Evolutionary conservation across 345 rosid genomes (phyloP), one percentile per base, ranked within the genome.

Genomic region (Brassica nigra): DNA sequence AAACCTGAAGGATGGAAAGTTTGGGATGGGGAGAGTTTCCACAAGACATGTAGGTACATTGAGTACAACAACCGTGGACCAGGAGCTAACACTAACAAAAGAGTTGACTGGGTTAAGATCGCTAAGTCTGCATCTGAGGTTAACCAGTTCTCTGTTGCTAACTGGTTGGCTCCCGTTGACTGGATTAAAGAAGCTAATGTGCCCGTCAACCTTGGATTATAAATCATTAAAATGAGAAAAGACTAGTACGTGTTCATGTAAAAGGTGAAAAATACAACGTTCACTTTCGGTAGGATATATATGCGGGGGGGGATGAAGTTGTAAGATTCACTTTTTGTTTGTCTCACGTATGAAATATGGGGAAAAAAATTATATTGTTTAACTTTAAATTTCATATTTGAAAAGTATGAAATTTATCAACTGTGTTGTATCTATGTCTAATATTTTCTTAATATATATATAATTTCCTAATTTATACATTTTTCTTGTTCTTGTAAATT

Each of bases 51-150:
- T 16, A 54, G 1, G 59, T 54, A 54, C 27, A 1, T 54, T 54
- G 59, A 54, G 59, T 54, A 2, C 59, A 54, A 54, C 59, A 54
- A 54, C 59, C 59, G 59, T 54, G 59, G 59, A 54, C 59, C 59
- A 54, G 59, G 59, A 16, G 59, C 59, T 16, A 54, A 15, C 27
- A 54, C 59, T 15, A 54, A 54, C 27, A 54, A 7, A 6, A 54
- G 59, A 54, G 59, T 54, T 54, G 27, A 54, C 59, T 54, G 59
- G 59, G 59, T 54, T 54, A 54, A 54, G 59, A 16, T 54, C 27
- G 59, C 59, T 1, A 54, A 16, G 59, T 54, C 59, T 54, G 59
- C 59, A 2, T 15, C 59, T 54, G 59, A 54, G 59, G 59, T 54
- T 54, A 15, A 15, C 4, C 9, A 54, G 27, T 54, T 15, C 59